phyloP scores from a whole-genome alignment of 495 filamentous ascomycete genomes.

The Umbilicaria muhlenbergii region DNA sequence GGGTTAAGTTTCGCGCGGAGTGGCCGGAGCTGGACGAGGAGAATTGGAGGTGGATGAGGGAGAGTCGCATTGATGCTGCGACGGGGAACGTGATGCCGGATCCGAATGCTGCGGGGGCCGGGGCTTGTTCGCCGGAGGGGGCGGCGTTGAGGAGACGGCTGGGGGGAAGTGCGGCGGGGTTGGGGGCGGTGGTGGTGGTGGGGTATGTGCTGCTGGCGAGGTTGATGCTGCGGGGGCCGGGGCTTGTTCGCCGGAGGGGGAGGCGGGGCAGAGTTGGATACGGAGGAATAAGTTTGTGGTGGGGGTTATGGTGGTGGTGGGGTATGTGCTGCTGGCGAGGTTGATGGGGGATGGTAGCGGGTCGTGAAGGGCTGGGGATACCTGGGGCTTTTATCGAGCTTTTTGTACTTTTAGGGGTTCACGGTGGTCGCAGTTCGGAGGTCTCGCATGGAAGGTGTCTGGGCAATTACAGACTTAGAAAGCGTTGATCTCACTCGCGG shows the following conservation, averaged over 20 bases:
- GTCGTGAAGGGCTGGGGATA: too few relatives aligned
- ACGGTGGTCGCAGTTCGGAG: too few relatives aligned
- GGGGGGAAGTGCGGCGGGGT: slow-evolving; percentile 48
- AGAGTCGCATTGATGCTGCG: slow-evolving; percentile 61
- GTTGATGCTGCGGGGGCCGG: too few relatives aligned
- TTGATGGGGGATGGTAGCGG: slow-evolving; percentile 39
- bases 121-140: slow-evolving; percentile 42
- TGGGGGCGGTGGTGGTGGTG: slow-evolving; percentile 69
- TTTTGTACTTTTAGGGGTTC: too few relatives aligned
- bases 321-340: slow-evolving; percentile 66
- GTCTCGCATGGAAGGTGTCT: too few relatives aligned
- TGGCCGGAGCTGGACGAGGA: slow-evolving; percentile 84
- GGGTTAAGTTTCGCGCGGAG: slow-evolving; percentile 72
- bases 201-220: too few relatives aligned
- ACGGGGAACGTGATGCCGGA: slow-evolving; percentile 48
- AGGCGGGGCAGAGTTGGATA: slow-evolving; percentile 71
- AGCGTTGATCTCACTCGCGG: too few relatives aligned
- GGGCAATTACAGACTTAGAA: too few relatives aligned
- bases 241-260: too few relatives aligned
- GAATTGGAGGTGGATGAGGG: slow-evolving; percentile 88
- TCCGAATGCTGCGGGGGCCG: slow-evolving; percentile 14
- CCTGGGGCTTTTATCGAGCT: too few relatives aligned
- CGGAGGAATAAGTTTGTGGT: slow-evolving; percentile 61
- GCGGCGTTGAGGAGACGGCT: slow-evolving; percentile 50
- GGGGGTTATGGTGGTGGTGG: slow-evolving; percentile 47